A percentile compares a stretch with the other conserved stretches of the same genome.
These are phyloP conservation scores for Botryotinia globosa DNA, from an alignment of 2,329 filamentous ascomycete genomes.

Conservation along the genomic window DNA sequence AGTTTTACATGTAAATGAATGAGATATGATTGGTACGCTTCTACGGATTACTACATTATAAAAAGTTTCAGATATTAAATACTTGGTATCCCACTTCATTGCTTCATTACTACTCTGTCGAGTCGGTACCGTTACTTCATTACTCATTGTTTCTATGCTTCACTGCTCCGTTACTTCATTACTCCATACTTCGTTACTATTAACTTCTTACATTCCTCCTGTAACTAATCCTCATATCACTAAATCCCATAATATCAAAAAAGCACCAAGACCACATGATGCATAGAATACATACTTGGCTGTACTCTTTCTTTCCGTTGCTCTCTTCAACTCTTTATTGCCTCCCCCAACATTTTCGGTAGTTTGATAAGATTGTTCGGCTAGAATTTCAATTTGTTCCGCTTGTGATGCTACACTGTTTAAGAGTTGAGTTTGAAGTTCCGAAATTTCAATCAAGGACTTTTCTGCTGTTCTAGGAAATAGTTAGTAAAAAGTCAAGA, in stretches of 20 bases:
- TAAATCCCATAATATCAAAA: conserved; percentile 75
- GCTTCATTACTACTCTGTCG: too few relatives aligned
- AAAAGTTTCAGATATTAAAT: not conserved
- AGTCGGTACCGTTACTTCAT: too few relatives aligned
- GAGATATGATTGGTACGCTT: conserved; percentile 10
- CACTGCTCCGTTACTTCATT: not conserved
- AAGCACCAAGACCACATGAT: conserved; percentile 71
- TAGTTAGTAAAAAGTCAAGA: conserved; percentile 20
- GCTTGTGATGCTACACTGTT: conserved; percentile 82
- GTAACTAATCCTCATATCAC: conserved; percentile 47
- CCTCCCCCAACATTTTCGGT: conserved; percentile 83
- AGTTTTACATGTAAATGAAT: not conserved
- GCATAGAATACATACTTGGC: conserved; percentile 78
- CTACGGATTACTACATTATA: not conserved
- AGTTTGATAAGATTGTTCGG: conserved; percentile 77
- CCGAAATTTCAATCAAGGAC: conserved; percentile 87
- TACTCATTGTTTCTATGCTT: too few relatives aligned
- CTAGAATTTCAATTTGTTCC: conserved; percentile 84
- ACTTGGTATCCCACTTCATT: not conserved
- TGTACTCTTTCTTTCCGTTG: conserved; percentile 67
- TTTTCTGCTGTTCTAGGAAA: conserved; percentile 73
- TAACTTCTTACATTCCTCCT: too few relatives aligned
- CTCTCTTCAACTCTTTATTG: conserved; percentile 87
- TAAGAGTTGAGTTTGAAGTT: conserved; percentile 85
- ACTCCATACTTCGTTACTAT: not conserved